phyloP scores from a whole-genome alignment of 1,284 basidiomycete genomes.

The Puccinia triticina region DNA sequence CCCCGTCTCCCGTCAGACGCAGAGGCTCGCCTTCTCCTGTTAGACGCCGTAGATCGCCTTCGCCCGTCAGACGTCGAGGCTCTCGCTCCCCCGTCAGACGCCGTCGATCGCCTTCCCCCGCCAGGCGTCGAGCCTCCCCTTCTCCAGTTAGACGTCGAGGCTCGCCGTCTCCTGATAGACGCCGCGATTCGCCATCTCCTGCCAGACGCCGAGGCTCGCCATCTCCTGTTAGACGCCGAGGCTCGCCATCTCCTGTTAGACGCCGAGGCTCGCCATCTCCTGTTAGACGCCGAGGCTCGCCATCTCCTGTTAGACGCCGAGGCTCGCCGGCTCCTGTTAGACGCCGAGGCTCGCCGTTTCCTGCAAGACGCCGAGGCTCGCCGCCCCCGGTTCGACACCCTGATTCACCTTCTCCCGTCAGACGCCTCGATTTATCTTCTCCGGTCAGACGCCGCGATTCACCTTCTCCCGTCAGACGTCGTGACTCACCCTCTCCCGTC shows the following conservation, averaged over 20 bases:
- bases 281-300: slow-evolving; percentile 8
- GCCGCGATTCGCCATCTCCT: background rate
- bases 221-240: background rate
- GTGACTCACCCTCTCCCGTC: background rate
- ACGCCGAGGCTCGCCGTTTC: background rate
- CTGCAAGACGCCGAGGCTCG: background rate
- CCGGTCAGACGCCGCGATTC: background rate
- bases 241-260: background rate
- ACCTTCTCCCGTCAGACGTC: background rate
- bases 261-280: background rate
- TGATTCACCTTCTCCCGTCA: background rate
- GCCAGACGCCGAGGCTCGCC: background rate
- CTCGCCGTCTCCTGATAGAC: background rate
- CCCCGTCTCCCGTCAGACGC: background rate
- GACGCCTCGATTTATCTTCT: background rate
- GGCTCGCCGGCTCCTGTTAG: background rate
- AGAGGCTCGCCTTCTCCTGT: background rate
- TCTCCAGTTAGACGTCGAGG: background rate
- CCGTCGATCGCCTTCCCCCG: background rate
- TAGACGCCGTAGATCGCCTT: too few species aligned
- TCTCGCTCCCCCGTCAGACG: background rate
- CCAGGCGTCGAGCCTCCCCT: background rate
- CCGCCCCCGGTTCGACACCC: background rate
- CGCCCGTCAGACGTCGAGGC: background rate
- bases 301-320: slow-evolving; percentile 7